Evolutionary conservation across 305 asterid species (phyloP), one percentile per base, ranked within the genome.

Genomic region (Ilex paraguariensis): DNA sequence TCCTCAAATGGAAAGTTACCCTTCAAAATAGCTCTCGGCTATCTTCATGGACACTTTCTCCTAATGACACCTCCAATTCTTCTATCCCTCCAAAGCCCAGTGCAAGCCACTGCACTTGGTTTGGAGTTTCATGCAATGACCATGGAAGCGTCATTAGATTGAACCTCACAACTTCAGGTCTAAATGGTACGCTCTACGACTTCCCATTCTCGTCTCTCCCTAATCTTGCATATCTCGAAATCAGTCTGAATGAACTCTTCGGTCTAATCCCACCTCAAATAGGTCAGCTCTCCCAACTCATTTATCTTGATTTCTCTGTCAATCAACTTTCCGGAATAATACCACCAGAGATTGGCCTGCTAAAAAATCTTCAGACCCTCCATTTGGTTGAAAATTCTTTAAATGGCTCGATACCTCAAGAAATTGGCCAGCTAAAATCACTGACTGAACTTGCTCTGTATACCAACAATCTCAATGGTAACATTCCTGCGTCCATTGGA

Each of bases 201-300:
- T 70, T 73, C 28, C 67, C 70, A 30, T 72, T 72, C 57, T 54
- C 63, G 9, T 57, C 65, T 12, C 60, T 73, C 39, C 64, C 74
- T 0, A 62, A 73, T 60, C 78, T 68, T 6, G 62, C 55, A 11
- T 44, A 60, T 13, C 59, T 65, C 11, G 44, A 69, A 2, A 30
- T 69, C 4, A 13, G 68, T 0, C 10, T 7, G 13, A 71, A 75
- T 45, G 48, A 54, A 11, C 57, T 75, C 50, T 53, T 57, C n/a
- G 73, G 78, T 31, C 31, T 32, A 16, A 32, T 76, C 17, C 75
- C 81, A 49, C 9, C 40, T 14, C 46, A 60, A 45, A 46, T 75
- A 39, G 65, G 68, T 62, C 53, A 65, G 5, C 77, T 75, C 15
- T 61, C 71, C 14, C 64, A 31, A 11, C 57, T 71, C 42, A 56